Evolutionary conservation across 371 early-diverging fungal species (phyloP).

Genomic region (Mucor plumbeus): DNA sequence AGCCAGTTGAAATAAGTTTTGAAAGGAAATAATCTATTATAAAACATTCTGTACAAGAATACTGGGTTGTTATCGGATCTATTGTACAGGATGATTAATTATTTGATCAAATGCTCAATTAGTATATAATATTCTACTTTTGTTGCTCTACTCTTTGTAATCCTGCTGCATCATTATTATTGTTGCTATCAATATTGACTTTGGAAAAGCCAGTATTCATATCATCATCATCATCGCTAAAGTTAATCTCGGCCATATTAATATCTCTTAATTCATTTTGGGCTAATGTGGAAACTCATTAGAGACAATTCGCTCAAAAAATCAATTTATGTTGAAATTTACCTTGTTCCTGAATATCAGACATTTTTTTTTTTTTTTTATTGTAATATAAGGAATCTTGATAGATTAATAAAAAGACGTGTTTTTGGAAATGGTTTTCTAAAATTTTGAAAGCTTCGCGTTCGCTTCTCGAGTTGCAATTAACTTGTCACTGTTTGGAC

Average conservation of each 20-base stretch:
- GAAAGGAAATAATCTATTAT: conserved; percentile 86
- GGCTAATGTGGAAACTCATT: not conserved
- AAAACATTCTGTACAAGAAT: conserved; percentile 72
- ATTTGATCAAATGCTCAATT: not conserved
- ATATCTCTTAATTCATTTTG: conserved; percentile 25
- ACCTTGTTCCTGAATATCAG: conserved; percentile 6
- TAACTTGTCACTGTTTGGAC: not conserved
- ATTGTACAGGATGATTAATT: not conserved
- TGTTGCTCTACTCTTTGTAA: not conserved
- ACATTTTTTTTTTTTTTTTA: conserved; percentile 2
- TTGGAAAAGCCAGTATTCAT: conserved; percentile 17
- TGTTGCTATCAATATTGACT: conserved; percentile 27
- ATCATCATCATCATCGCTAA: conserved; percentile 27
- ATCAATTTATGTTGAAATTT: not conserved
- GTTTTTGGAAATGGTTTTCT: not conserved
- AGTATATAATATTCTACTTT: not conserved
- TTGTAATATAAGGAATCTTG: not conserved
- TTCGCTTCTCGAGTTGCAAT: not conserved
- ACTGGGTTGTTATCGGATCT: conserved; percentile 27
- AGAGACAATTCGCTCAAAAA: not conserved
- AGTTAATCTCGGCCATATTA: conserved; percentile 17
- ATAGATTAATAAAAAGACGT: not conserved
- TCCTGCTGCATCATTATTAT: not conserved
- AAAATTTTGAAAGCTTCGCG: conserved; percentile 4
- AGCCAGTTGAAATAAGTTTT: conserved; percentile 83